Evolutionary conservation across 495 filamentous ascomycete species (phyloP).

Genomic region (Lophiostoma macrostomum): DNA sequence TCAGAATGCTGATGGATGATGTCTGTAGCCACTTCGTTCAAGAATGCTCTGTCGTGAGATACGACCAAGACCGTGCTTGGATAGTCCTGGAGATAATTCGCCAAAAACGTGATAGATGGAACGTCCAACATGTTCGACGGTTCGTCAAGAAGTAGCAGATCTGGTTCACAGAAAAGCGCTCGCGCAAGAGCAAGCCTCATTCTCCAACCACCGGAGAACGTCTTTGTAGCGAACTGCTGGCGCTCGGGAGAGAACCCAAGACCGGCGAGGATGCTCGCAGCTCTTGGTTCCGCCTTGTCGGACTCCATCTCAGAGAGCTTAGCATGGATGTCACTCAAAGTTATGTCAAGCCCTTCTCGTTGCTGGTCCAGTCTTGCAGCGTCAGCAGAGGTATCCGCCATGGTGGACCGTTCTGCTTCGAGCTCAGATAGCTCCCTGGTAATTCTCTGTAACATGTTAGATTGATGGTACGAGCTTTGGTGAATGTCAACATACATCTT

Average conservation of each 20-base stretch:
- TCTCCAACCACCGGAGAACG: slow-evolving; percentile 99
- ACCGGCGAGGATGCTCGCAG: slow-evolving; percentile 93
- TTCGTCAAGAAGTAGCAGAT: slow-evolving; percentile 94
- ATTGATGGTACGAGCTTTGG: slow-evolving; percentile 24
- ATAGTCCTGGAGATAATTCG: slow-evolving; percentile 91
- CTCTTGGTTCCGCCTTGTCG: slow-evolving; percentile 93
- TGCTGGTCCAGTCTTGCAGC: slow-evolving; percentile 79
- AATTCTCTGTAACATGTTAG: slow-evolving; percentile 63
- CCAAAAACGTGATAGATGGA: slow-evolving; percentile 98
- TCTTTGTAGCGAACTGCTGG: slow-evolving; percentile 90
- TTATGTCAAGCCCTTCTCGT: slow-evolving; percentile 83
- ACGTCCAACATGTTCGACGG: slow-evolving; percentile 99
- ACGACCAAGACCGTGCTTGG: slow-evolving; percentile 95
- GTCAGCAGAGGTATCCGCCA: slow-evolving; percentile 85
- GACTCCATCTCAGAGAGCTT: slow-evolving; percentile 99
- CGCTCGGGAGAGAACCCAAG: slow-evolving; percentile 93
- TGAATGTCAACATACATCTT: slow-evolving; percentile 57
- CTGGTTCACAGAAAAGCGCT: slow-evolving; percentile 97
- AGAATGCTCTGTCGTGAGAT: slow-evolving; percentile 96
- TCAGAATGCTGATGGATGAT: slow-evolving; percentile 99
- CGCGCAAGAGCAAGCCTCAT: slow-evolving; percentile 95
- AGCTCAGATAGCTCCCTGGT: slow-evolving; percentile 70
- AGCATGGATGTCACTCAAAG: slow-evolving; percentile 81
- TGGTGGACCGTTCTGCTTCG: slow-evolving; percentile 70
- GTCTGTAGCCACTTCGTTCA: slow-evolving; percentile 99